Base-by-base conservation (phyloP, 805 yeast genomes). In the Candida germanica region DNA sequence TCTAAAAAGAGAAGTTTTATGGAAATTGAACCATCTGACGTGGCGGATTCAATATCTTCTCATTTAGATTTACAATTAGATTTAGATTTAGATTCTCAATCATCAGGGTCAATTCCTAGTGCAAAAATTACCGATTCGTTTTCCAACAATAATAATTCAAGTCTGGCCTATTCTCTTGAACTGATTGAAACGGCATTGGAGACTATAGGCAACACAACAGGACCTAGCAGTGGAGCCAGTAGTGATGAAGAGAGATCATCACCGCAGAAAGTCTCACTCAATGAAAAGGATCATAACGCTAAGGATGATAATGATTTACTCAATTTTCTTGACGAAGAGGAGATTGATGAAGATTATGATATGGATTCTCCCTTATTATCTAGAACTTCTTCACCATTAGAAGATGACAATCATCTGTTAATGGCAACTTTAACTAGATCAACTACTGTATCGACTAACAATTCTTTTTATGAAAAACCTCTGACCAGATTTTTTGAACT, bases 361-460 rank as follows among this genome's bases (percentile, higher is more conserved):
- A 40, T 40, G 22, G 57, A 51, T 33, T 50, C 57, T 8, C 51
- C 57, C 14, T 43, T 53, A n/a, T 53, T 66, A 20, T 61, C 68
- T 15, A 51, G 71, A 28, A 63, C 67, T 22, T 58, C 65, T 4
- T 62, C 69, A 10, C 71, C 71, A 3, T 49, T 56, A 10, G 54
- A 54, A 3, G 53, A 53, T 36, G 50, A 49, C 36, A 47, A 52
- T 9, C 55, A 61, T 38, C 57, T 62, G 33, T 51, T 66, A 33
- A 66, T 66, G 71, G 47, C 61, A 13, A 47, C 64, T 7, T 52
- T 66, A 34, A 67, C 72, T 0, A 44, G 72, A 35, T 63, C 70
- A 9, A 67, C 71, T 17, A 66, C 71, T 3, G 67, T 64, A 4
- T 57, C 65, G 5, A 60, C 69, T 32, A 53, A 50, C 33, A 56